These are phyloP conservation scores for Zopfochytrium polystomum DNA, from an alignment of 371 early-diverging fungal species.

Conservation along the genomic window DNA sequence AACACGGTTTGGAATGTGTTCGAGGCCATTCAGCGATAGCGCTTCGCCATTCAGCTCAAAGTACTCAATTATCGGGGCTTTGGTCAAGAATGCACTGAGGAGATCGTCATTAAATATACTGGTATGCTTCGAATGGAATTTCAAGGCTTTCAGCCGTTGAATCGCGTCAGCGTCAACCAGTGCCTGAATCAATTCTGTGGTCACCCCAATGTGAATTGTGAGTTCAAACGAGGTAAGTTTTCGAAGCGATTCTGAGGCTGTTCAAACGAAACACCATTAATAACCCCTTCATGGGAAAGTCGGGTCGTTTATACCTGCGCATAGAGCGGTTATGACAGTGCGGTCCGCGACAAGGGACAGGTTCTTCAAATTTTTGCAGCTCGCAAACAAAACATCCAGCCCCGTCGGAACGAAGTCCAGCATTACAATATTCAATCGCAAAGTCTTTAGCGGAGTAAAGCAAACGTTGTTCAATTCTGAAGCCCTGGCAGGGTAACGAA, in stretches of 20 bases:
- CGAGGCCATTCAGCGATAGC: conserved; percentile 14
- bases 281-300: no score
- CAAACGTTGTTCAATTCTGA: background rate
- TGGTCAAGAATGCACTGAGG: conserved; percentile 16
- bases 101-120: conserved; percentile 32
- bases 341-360: conserved; percentile 39
- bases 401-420: conserved; percentile 36
- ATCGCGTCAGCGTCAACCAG: conserved; percentile 25
- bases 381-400: conserved; percentile 22
- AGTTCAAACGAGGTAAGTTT: conserved; percentile 36
- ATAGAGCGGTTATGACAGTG: conserved; percentile 24
- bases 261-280: no score
- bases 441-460: conserved; percentile 9
- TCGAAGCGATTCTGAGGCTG: conserved; percentile 20
- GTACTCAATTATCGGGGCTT: conserved; percentile 29
- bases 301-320: conserved; percentile 9
- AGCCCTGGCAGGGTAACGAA: background rate
- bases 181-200: conserved; percentile 20
- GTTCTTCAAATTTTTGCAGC: conserved; percentile 25
- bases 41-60: conserved; percentile 42
- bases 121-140: conserved; percentile 44
- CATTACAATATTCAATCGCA: conserved; percentile 44
- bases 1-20: conserved; percentile 18
- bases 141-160: conserved; percentile 29
- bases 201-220: conserved; percentile 43